Percentiles rank a stretch among this genome's conserved stretches.
phyloP scores from a whole-genome alignment of 495 filamentous ascomycete genomes.

The Penicillium cinerascens region DNA sequence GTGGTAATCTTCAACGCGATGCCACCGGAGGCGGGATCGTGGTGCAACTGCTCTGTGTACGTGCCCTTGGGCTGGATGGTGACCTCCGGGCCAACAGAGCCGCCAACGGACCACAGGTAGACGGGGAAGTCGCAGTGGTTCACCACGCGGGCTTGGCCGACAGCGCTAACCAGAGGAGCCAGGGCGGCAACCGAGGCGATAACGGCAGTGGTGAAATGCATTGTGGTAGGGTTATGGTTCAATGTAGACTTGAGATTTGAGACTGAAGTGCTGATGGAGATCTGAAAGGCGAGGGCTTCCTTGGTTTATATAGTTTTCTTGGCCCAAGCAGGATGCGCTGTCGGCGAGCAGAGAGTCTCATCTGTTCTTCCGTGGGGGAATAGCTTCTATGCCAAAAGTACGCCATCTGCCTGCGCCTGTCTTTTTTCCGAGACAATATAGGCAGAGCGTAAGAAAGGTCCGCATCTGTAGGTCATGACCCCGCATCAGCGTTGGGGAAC shows the following conservation, averaged over 20 bases:
- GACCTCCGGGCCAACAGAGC: conserved; percentile 35
- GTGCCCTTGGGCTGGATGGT: conserved; percentile 34
- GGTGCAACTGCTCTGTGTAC: conserved; percentile 42
- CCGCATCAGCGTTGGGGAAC: background rate
- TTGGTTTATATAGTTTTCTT: background rate
- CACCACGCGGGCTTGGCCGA: conserved; percentile 49
- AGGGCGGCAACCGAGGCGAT: conserved; percentile 26
- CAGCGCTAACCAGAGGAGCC: conserved; percentile 34
- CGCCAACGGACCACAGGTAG: conserved; percentile 57
- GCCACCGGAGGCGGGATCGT: conserved; percentile 51
- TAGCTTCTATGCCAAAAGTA: background rate
- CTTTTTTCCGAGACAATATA: conserved; percentile 6
- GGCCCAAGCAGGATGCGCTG: background rate
- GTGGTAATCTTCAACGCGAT: conserved; percentile 54
- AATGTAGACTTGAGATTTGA: background rate
- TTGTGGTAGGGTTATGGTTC: conserved; percentile 7
- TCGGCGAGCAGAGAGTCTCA: background rate
- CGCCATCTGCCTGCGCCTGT: background rate
- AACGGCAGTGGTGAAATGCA: conserved; percentile 30
- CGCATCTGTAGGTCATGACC: background rate
- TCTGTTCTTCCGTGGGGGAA: background rate
- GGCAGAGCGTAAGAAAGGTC: background rate
- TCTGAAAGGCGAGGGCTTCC: background rate
- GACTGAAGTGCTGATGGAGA: background rate
- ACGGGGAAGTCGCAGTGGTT: conserved; percentile 49